Evolutionary conservation across 2,329 filamentous ascomycete species (phyloP).

Genomic region (Aspergillus thermomutatus): DNA sequence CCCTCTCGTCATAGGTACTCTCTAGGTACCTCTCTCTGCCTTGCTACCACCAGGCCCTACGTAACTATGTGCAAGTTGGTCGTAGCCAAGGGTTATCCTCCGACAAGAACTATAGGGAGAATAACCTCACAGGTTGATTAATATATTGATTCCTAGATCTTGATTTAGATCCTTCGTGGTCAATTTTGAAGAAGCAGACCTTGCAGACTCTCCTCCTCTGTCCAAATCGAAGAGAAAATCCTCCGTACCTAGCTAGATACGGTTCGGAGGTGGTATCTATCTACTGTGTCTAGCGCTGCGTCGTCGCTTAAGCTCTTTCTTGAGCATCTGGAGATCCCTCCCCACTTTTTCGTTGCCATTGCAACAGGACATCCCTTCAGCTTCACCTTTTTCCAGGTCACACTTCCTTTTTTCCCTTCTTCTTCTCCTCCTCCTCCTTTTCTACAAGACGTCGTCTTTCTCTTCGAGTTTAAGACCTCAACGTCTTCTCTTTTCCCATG

Average conservation of each 20-base stretch:
- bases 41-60: background rate
- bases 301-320: slow-evolving; percentile 23
- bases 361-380: slow-evolving; percentile 41
- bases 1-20: background rate
- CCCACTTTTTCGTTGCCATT: slow-evolving; percentile 41
- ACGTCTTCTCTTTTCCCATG: slow-evolving; percentile 14
- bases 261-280: background rate
- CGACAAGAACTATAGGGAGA: background rate
- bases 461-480: slow-evolving; percentile 15
- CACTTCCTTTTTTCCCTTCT: slow-evolving; percentile 18
- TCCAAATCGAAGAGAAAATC: background rate
- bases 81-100: background rate
- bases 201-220: background rate
- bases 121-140: background rate
- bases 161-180: background rate
- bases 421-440: slow-evolving; percentile 21
- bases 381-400: slow-evolving; percentile 35
- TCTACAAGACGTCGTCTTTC: slow-evolving; percentile 8
- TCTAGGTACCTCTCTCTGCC: background rate
- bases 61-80: background rate
- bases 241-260: background rate
- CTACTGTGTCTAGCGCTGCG: background rate
- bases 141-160: background rate
- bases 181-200: background rate
- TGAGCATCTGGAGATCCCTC: slow-evolving; percentile 37